Evolutionary conservation across 768 basidiomycete genomes (phyloP), one percentile per base, ranked within the genome.

Genomic region (Pleurotus sapidus): DNA sequence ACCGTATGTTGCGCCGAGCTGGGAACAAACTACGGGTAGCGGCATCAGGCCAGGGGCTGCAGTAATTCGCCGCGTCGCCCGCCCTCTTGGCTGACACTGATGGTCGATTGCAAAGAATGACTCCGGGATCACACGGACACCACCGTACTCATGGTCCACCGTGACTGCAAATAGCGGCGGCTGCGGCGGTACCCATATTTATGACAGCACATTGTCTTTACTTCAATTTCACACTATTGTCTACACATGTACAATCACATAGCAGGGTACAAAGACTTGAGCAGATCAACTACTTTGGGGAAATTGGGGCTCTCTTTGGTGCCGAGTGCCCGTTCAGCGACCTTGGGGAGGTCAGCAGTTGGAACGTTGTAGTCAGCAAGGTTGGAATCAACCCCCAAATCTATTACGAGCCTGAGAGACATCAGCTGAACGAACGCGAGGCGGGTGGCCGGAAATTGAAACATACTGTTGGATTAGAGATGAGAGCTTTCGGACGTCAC

Each of bases 301-400:
- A 72, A 57, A 40, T 65, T 57, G 14, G 73, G 71, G 59, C 82
- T 70, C 42, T 76, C 73, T 58, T 73, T 69, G 15, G 69, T 71
- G 17, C 79, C 79, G 50, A 84, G 64, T 7, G 77, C 80, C 38
- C 67, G 67, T 58, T 70, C 72, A 7, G 88, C 86, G 59, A 91
- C 81, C 43, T 68, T 73, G 6, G 73, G 65, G 3, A 88, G 55
- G 61, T 89, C 81, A 46, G 72, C 74, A 46, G 61, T 75, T 6
- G 89, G 88, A 1, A 91, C 87, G 1, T 82, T 82, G 70, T 88
- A 88, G 17, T 84, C 77, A 18, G 73, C 66, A 39, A 91, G 76
- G 18, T 72, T 83, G 7, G 79, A 80, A 57, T 82, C 77, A 43
- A 92, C 67, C 1, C 83, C 88, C 24, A 92, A 77, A 7, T 74